These are phyloP conservation scores for Eucalyptus curtisii DNA, from an alignment of 345 rosid species.

Conservation along the genomic window DNA sequence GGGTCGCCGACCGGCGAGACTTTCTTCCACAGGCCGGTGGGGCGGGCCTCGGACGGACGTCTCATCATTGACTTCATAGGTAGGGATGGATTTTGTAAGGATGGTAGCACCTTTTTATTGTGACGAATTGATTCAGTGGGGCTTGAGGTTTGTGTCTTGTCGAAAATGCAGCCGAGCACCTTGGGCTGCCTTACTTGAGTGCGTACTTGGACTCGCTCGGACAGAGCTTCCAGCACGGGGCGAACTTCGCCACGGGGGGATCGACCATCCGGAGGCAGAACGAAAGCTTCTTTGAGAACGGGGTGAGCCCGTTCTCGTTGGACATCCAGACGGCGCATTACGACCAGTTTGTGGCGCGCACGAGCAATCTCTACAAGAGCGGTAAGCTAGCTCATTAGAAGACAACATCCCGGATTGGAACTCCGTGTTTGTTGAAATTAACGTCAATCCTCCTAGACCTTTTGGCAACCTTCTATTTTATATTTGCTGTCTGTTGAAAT, in stretches of 20 bases:
- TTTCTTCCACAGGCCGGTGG: constrained; percentile 58
- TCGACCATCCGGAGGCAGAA: constrained; percentile 75
- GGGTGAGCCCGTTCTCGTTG: constrained; percentile 78
- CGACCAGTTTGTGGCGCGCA: constrained; percentile 52
- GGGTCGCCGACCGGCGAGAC: constrained; percentile 40
- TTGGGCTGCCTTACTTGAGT: constrained; percentile 56
- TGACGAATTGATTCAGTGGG: background rate
- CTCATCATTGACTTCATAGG: constrained; percentile 82
- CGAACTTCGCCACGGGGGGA: constrained; percentile 86
- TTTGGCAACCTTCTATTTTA: background rate
- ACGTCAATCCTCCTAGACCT: background rate
- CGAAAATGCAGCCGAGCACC: constrained; percentile 48
- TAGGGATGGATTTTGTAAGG: background rate
- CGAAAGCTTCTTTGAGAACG: constrained; percentile 55
- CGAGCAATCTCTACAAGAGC: constrained; percentile 19
- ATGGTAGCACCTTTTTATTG: too few relatives aligned
- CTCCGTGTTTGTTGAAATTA: background rate
- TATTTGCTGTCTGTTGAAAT: background rate
- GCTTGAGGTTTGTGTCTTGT: background rate
- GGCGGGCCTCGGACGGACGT: constrained; percentile 69
- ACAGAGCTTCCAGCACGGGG: constrained; percentile 60
- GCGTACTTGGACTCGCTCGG: constrained; percentile 79
- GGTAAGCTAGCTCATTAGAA: background rate
- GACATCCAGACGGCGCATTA: constrained; percentile 83
- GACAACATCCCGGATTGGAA: background rate